Evolutionary conservation across 2,329 filamentous ascomycete species (phyloP).

Genomic region (Fusarium coffeatum): DNA sequence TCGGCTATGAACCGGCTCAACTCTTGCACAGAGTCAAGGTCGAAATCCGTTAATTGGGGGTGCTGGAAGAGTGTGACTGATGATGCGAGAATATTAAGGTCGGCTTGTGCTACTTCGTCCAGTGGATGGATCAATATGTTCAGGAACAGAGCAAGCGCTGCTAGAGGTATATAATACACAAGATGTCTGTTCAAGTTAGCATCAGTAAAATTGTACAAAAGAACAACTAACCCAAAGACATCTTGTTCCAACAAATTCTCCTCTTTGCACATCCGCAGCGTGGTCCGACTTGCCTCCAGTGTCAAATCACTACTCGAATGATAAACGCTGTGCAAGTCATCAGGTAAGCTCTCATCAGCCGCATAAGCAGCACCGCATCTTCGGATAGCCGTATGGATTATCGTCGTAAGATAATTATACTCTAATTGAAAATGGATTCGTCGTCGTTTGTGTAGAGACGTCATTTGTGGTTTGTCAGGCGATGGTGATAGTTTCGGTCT

Average conservation of each 20-base stretch:
- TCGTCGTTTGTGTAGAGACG: neutral
- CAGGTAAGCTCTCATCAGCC: neutral
- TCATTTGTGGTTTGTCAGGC: neutral
- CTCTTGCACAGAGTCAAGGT: neutral
- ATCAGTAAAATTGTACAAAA: rapidly evolving
- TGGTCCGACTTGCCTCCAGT: neutral
- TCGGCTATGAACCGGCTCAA: neutral
- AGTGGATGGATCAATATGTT: neutral
- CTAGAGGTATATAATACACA: neutral
- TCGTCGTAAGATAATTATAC: neutral
- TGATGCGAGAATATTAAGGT: neutral
- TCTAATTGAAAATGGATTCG: neutral
- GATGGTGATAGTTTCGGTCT: neutral
- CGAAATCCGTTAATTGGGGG: neutral
- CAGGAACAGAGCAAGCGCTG: neutral
- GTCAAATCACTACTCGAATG: constrained; percentile 13
- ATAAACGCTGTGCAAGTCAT: constrained; percentile 1
- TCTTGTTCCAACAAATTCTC: neutral
- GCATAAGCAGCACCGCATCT: neutral
- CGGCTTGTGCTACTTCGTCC: neutral
- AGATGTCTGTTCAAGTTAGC: neutral
- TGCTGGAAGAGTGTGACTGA: neutral
- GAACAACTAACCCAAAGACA: neutral
- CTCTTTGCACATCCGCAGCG: neutral
- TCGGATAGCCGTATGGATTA: neutral